These are phyloP conservation scores for Fusarium pseudonygamai DNA, from an alignment of 2,329 filamentous ascomycete genomes.

Conservation along the genomic window DNA sequence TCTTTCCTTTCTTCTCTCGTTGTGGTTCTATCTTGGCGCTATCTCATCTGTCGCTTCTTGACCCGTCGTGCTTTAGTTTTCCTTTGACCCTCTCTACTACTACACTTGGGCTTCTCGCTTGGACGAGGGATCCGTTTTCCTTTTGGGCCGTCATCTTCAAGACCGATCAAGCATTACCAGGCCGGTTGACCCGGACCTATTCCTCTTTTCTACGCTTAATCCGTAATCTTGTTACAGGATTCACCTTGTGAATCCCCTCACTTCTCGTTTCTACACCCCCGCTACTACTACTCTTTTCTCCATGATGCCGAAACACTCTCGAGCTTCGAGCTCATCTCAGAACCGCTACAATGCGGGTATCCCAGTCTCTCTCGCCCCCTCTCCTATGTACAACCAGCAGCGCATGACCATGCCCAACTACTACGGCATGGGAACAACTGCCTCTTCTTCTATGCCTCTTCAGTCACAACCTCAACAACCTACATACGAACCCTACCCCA, in stretches of 20 bases:
- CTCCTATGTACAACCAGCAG: conserved; percentile 55
- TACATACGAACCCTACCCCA: conserved; percentile 53
- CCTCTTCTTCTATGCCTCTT: conserved; percentile 44
- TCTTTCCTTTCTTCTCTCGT: conserved; percentile 36
- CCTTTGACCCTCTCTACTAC: conserved; percentile 22
- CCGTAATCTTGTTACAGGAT: conserved; percentile 38
- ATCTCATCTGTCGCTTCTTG: conserved; percentile 39
- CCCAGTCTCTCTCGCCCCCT: conserved; percentile 53
- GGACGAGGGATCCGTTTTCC: conserved; percentile 31
- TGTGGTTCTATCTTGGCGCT: conserved; percentile 43
- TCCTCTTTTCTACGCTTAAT: conserved; percentile 40
- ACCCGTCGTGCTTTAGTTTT: conserved; percentile 30
- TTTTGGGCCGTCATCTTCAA: conserved; percentile 29
- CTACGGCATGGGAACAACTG: conserved; percentile 51
- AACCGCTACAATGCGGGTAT: conserved; percentile 46
- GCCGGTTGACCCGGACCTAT: conserved; percentile 42
- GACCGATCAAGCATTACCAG: conserved; percentile 36
- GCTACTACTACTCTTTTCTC: conserved; percentile 5
- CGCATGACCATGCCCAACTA: conserved; percentile 54
- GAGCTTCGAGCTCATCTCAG: conserved; percentile 50
- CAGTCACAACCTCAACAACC: conserved; percentile 47
- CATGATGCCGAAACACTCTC: conserved; percentile 58
- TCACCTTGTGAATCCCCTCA: conserved; percentile 23
- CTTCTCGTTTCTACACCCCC: conserved; percentile 18
- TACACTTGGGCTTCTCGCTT: conserved; percentile 26